Evolutionary conservation across 257 asterid genomes (phyloP).

Genomic region (Solanum sparsipilum): DNA sequence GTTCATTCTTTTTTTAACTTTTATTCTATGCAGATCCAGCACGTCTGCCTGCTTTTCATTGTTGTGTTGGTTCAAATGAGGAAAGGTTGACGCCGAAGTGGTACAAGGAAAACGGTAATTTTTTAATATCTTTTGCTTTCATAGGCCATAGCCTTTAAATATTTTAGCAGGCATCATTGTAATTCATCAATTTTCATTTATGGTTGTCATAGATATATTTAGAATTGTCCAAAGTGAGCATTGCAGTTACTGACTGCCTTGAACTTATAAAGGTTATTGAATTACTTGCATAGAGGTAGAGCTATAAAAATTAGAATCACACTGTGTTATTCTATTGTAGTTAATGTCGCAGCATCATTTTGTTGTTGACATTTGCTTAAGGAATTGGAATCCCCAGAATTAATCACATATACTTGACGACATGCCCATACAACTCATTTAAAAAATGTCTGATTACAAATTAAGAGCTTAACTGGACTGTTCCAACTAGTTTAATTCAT

Average conservation of each 20-base stretch:
- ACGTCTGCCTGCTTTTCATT: constrained; percentile 74
- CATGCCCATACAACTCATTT: background rate
- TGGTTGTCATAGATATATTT: background rate
- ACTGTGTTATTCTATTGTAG: background rate
- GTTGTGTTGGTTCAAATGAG: constrained; percentile 73
- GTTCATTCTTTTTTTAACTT: background rate
- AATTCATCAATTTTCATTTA: background rate
- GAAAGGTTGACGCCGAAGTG: constrained; percentile 64
- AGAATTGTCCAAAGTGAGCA: background rate
- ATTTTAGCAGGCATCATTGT: background rate
- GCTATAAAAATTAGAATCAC: background rate
- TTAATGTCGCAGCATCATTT: background rate
- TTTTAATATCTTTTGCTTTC: background rate
- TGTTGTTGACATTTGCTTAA: background rate
- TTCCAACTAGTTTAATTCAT: background rate
- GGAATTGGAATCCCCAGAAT: background rate
- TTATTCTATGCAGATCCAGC: constrained; percentile 51
- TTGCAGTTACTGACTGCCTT: background rate
- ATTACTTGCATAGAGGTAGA: background rate
- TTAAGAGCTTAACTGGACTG: background rate
- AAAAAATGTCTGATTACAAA: background rate
- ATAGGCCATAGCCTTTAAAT: background rate
- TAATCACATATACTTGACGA: background rate
- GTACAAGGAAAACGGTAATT: constrained; percentile 74
- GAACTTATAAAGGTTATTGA: background rate